Percentiles rank a stretch among this genome's conserved stretches.
Conservation (phyloP, 805 yeast genomes). For the Kurtzmaniella cleridarum region DNA sequence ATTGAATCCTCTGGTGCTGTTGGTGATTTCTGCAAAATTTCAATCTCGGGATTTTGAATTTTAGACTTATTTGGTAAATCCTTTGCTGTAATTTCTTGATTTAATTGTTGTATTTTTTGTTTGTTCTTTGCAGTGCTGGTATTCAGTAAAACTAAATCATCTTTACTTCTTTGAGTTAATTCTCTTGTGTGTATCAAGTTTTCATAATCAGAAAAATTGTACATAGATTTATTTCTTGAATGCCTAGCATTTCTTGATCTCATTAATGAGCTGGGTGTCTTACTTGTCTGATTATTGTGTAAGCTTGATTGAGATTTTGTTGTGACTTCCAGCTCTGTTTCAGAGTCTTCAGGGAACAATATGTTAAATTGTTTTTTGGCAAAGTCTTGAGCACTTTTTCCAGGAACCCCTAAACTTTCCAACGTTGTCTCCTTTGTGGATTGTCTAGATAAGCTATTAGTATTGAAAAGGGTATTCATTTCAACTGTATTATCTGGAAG, state of each 20-base stretch:
- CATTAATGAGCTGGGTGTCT: background rate
- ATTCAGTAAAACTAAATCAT: too few relatives aligned
- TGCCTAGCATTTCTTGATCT: slow-evolving; percentile 19
- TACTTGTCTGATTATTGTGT: background rate
- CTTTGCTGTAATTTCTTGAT: too few relatives aligned
- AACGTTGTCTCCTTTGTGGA: slow-evolving; percentile 7
- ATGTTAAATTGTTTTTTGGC: slow-evolving; percentile 21
- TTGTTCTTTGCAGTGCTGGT: too few relatives aligned
- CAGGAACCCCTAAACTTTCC: slow-evolving; percentile 35
- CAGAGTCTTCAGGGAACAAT: slow-evolving; percentile 20
- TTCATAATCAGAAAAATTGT: slow-evolving; percentile 15
- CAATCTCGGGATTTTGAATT: too few relatives aligned
- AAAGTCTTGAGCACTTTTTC: slow-evolving; percentile 23
- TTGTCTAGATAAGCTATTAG: background rate
- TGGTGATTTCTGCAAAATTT: too few relatives aligned
- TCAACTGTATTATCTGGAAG: slow-evolving; percentile 7
- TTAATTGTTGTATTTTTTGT: too few relatives aligned
- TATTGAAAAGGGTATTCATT: background rate
- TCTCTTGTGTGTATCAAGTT: slow-evolving; percentile 12
- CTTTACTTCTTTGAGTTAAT: too few relatives aligned
- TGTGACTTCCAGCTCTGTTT: slow-evolving; percentile 16
- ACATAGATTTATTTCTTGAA: slow-evolving; percentile 36
- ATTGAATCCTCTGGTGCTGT: too few relatives aligned
- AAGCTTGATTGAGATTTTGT: background rate
- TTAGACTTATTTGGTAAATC: too few relatives aligned